A percentile compares a stretch with the other conserved stretches of the same genome.
Conservation (phyloP, 495 filamentous ascomycete species). For the Annulohypoxylon maeteangense region DNA sequence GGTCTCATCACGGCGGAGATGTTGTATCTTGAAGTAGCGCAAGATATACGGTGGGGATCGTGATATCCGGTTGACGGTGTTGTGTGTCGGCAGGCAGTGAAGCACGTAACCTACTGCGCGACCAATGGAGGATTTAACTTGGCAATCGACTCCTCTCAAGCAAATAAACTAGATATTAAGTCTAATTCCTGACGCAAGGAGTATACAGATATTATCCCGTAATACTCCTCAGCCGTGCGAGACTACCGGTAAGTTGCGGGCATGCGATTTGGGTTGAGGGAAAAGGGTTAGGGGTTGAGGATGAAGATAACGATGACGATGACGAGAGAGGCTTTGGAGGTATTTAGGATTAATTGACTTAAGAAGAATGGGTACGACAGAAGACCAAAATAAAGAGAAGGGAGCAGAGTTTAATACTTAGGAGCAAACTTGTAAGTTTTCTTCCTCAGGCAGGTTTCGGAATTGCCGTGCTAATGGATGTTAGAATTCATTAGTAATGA, state of each 20-base stretch:
- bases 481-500: conserved; percentile 32
- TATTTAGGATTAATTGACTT: background rate
- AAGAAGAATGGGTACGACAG: conserved; percentile 1
- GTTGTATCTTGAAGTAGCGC: conserved; percentile 3
- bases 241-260: conserved; percentile 41
- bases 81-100: too few species aligned
- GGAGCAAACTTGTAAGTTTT: conserved; percentile 16
- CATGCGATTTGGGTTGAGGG: conserved; percentile 45
- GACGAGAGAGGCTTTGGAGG: background rate
- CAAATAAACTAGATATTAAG: conserved; percentile 27
- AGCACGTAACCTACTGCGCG: background rate
- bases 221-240: conserved; percentile 72
- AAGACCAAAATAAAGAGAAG: background rate
- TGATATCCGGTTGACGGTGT: background rate
- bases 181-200: conserved; percentile 69
- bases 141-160: conserved; percentile 2
- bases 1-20: conserved; percentile 73
- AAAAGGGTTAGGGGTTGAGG: conserved; percentile 14
- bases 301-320: conserved; percentile 1
- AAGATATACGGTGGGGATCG: background rate
- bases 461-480: conserved; percentile 1
- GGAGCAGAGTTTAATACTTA: conserved; percentile 14
- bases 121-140: background rate
- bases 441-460: conserved; percentile 27
- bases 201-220: conserved; percentile 66